Conservation (phyloP, 768 basidiomycete genomes). For the Trametes maxima region DNA sequence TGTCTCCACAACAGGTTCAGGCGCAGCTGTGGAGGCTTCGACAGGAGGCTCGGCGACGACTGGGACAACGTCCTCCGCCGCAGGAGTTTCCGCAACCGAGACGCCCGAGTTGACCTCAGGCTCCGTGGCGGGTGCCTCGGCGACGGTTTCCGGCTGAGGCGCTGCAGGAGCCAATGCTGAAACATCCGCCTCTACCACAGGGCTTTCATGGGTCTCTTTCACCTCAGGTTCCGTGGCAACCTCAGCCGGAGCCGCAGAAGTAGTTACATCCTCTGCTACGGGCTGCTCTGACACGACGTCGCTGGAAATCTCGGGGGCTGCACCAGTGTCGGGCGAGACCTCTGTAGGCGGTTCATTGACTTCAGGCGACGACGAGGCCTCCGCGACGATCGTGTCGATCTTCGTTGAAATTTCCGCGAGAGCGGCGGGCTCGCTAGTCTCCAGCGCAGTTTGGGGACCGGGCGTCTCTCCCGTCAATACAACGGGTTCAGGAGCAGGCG, state of each 20-base stretch:
- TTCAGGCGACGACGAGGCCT: constrained; percentile 11
- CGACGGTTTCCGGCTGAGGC: background rate
- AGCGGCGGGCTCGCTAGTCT: constrained; percentile 34
- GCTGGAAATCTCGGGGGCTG: background rate
- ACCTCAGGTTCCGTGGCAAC: background rate
- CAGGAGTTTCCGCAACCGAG: background rate
- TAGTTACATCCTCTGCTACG: background rate
- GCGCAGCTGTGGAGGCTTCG: constrained; percentile 2
- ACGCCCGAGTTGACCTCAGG: constrained; percentile 12
- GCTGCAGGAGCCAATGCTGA: background rate
- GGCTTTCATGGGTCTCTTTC: background rate
- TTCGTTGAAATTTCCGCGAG: constrained; percentile 23
- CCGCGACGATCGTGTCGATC: constrained; percentile 17
- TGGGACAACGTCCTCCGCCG: too few species aligned
- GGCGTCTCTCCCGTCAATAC: constrained; percentile 35
- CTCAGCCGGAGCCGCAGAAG: constrained; percentile 17
- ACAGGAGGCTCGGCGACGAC: background rate
- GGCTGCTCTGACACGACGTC: background rate
- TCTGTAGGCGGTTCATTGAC: background rate
- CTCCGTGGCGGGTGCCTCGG: background rate
- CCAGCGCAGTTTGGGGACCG: constrained; percentile 32
- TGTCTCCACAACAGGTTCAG: constrained; percentile 11
- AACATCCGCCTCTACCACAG: background rate
- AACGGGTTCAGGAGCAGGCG: constrained; percentile 35
- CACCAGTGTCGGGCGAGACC: background rate